These are phyloP conservation scores for Dioscorea dumetorum DNA, from an alignment of 106 monocot genomes.

Conservation along the genomic window DNA sequence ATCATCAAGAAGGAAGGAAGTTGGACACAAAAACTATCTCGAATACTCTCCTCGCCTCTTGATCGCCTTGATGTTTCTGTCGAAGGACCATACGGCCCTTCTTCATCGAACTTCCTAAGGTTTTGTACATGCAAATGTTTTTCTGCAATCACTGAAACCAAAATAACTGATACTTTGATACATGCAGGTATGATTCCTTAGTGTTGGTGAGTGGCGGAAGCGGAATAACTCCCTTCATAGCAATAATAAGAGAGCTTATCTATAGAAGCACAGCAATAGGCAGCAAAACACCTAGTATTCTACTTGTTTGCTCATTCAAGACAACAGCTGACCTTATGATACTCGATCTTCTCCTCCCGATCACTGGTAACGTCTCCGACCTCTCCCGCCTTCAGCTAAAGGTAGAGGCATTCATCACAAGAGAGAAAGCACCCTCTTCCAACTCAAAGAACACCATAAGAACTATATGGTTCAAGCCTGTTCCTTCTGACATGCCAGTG, in stretches of 20 bases:
- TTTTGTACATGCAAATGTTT: slow-evolving; percentile 3
- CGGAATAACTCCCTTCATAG: slow-evolving; percentile 79
- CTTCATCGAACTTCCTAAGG: slow-evolving; percentile 36
- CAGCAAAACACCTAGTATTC: slow-evolving; percentile 26
- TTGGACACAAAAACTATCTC: slow-evolving; percentile 63
- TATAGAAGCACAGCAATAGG: slow-evolving; percentile 19
- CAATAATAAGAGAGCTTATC: slow-evolving; percentile 64
- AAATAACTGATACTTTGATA: background rate
- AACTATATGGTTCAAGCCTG: slow-evolving; percentile 62
- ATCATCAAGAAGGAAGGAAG: slow-evolving; percentile 75
- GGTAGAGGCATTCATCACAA: slow-evolving; percentile 65
- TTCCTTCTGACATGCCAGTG: slow-evolving; percentile 33
- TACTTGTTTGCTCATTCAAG: slow-evolving; percentile 64
- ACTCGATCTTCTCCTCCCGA: slow-evolving; percentile 70
- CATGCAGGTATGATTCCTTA: slow-evolving; percentile 61
- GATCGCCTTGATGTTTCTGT: slow-evolving; percentile 43
- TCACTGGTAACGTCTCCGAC: slow-evolving; percentile 23
- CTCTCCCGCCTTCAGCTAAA: slow-evolving; percentile 39
- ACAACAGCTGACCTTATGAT: slow-evolving; percentile 55
- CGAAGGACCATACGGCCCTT: slow-evolving; percentile 68
- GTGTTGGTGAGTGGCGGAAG: slow-evolving; percentile 82
- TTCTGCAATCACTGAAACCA: background rate
- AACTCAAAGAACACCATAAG: slow-evolving; percentile 20
- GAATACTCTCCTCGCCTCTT: slow-evolving; percentile 13
- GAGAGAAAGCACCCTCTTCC: slow-evolving; percentile 25